Evolutionary conservation across 1,284 basidiomycete genomes (phyloP), one percentile per base, ranked within the genome.

Genomic region (Earliella scabrosa): DNA sequence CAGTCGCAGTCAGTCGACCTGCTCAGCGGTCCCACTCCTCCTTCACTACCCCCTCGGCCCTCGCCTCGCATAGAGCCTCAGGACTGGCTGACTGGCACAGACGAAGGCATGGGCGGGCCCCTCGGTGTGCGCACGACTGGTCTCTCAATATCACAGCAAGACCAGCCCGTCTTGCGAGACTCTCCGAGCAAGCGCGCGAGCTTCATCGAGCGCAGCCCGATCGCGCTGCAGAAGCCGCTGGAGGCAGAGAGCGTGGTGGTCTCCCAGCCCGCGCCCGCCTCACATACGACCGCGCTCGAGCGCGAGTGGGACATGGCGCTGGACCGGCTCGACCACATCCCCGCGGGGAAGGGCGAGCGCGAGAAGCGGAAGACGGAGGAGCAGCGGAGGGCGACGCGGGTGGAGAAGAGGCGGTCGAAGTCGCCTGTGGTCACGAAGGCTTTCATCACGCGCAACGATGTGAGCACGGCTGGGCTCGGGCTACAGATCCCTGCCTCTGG

Each of bases 11-110:
- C 63, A 2, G 21, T 50, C n/a, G 57, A 67, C 48, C 39, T 64
- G 2, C 35, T 64, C 16, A 56, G 58, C 0, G 51, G 52, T 4
- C 45, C 57, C 18, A 11, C 18, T 10, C 48, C 64, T 7, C 70
- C 70, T 2, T 45, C 63, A 0, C 63, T 69, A 1, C 69, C 68
- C 8, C 68, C 67, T 0, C 61, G 69, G 6, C 68, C 68, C 14
- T 48, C 46, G 26, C 45, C 63, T 9, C 38, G 60, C 6, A 34
- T 46, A 3, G 59, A 65, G 24, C 73, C 74, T 10, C 79, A 74
- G 60, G 90, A 92, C 66, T 90, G 89, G 89, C 71, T 92, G 18
- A 90, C 90, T 16, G 90, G 90, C 4, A 78, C 80, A 43, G 81
- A 83, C 52, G 77, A 82, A 38, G 75, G 75, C 27, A 39, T 59